A percentile compares a stretch with the other conserved stretches of the same genome.
Conservation (phyloP, 495 filamentous ascomycete genomes). For the Usnea hakonensis region DNA sequence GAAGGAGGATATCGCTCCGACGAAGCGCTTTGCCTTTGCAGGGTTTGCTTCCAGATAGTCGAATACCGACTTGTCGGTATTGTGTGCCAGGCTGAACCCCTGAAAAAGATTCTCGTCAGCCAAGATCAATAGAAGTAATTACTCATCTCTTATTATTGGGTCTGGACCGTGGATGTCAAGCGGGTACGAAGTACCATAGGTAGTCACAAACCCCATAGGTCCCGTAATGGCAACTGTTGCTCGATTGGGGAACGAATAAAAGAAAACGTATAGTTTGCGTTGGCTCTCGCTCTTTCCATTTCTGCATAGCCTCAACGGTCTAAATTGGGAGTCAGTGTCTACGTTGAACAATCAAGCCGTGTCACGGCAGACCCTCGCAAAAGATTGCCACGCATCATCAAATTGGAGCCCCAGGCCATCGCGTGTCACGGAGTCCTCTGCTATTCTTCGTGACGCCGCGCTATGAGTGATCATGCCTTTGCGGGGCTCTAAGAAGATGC, state of each 20-base stretch:
- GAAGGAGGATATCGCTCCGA: constrained; percentile 43
- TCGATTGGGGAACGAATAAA: too few relatives aligned
- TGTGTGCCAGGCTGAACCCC: constrained; percentile 15
- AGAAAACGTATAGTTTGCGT: constrained; percentile 6
- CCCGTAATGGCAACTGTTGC: background rate
- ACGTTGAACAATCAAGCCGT: background rate
- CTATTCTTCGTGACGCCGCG: constrained; percentile 37
- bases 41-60: constrained; percentile 35
- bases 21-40: constrained; percentile 40
- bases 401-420: constrained; percentile 41
- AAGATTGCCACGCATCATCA: constrained; percentile 12
- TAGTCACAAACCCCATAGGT: background rate
- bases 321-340: background rate
- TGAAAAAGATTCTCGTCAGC: background rate
- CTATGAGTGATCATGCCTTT: constrained; percentile 47
- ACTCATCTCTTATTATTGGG: background rate
- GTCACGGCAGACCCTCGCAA: constrained; percentile 5
- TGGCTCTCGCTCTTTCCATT: constrained; percentile 10
- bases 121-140: background rate
- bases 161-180: background rate
- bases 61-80: constrained; percentile 11
- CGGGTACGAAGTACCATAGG: background rate
- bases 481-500: constrained; percentile 38
- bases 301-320: constrained; percentile 14
- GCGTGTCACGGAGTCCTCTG: constrained; percentile 35